These are phyloP conservation scores for Penicillium frequentans DNA, from an alignment of 2,329 filamentous ascomycete genomes.

Conservation along the genomic window DNA sequence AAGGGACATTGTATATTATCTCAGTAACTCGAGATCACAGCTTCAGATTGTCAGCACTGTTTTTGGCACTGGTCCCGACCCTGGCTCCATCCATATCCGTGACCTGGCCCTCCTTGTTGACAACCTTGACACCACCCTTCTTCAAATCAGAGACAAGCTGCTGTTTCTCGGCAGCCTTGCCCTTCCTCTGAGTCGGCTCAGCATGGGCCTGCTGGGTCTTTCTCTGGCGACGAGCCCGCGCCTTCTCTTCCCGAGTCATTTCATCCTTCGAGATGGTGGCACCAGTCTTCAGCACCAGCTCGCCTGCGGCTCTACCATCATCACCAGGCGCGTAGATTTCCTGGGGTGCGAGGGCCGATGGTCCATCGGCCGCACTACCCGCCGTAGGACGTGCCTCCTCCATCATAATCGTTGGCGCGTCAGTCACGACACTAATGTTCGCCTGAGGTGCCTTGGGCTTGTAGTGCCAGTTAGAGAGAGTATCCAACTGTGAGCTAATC, in stretches of 20 bases:
- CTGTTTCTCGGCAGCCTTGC: conserved; percentile 47
- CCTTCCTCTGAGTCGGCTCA: conserved; percentile 48
- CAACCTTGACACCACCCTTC: conserved; percentile 86
- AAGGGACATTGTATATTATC: not conserved
- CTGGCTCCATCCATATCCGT: conserved; percentile 81
- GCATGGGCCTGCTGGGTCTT: conserved; percentile 69
- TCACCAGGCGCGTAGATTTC: conserved; percentile 86
- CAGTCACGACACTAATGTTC: conserved; percentile 81
- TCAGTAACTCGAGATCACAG: conserved; percentile 21
- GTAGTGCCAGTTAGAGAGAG: conserved; percentile 92
- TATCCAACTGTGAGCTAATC: conserved; percentile 76
- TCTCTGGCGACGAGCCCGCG: conserved; percentile 72
- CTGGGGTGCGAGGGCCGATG: conserved; percentile 82
- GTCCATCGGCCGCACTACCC: conserved; percentile 59
- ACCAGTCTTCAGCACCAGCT: conserved; percentile 76
- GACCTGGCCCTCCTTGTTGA: conserved; percentile 84
- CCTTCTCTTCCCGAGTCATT: conserved; percentile 83
- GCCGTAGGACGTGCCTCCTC: conserved; percentile 91
- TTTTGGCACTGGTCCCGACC: conserved; percentile 44
- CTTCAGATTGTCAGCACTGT: conserved; percentile 35
- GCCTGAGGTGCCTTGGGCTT: conserved; percentile 81
- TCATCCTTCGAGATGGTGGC: conserved; percentile 78
- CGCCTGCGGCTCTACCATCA: conserved; percentile 61
- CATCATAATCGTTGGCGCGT: conserved; percentile 89
- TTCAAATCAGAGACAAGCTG: conserved; percentile 67